Evolutionary conservation across 2,329 filamentous ascomycete species (phyloP).

Genomic region (Diaporthe helianthi): DNA sequence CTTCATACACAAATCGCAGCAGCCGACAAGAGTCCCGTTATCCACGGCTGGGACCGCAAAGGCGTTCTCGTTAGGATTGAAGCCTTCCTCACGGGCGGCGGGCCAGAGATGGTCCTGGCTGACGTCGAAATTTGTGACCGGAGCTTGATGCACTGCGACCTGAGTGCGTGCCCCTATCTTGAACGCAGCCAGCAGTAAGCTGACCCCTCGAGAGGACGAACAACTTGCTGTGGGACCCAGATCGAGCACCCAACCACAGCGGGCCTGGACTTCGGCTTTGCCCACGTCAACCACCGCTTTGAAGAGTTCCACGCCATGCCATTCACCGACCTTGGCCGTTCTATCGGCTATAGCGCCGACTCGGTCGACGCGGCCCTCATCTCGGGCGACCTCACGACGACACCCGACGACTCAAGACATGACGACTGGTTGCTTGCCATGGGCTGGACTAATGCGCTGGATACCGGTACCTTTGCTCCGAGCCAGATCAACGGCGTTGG

Average conservation of each 20-base stretch:
- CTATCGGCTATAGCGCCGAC: neutral
- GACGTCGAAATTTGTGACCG: constrained; percentile 34
- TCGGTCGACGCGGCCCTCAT: neutral
- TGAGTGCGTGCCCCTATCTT: constrained; percentile 37
- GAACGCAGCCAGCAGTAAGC: neutral
- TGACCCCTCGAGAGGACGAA: constrained; percentile 36
- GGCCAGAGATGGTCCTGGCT: constrained; percentile 28
- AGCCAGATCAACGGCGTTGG: neutral
- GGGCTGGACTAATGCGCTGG: neutral
- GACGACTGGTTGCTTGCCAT: neutral
- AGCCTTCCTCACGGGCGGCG: constrained; percentile 32
- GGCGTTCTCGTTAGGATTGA: constrained; percentile 35
- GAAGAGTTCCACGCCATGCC: constrained; percentile 40
- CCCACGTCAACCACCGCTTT: constrained; percentile 37
- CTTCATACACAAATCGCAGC: constrained; percentile 29
- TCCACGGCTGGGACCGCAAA: constrained; percentile 38
- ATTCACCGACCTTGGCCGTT: constrained; percentile 35
- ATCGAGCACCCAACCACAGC: constrained; percentile 37
- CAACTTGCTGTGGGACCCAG: constrained; percentile 40
- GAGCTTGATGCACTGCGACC: constrained; percentile 40
- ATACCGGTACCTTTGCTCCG: neutral
- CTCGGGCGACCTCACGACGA: neutral
- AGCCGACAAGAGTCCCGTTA: constrained; percentile 29
- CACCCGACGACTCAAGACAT: neutral
- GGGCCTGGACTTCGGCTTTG: constrained; percentile 42